Conservation (phyloP, 2,329 filamentous ascomycete genomes). For the Trichoderma sp. region DNA sequence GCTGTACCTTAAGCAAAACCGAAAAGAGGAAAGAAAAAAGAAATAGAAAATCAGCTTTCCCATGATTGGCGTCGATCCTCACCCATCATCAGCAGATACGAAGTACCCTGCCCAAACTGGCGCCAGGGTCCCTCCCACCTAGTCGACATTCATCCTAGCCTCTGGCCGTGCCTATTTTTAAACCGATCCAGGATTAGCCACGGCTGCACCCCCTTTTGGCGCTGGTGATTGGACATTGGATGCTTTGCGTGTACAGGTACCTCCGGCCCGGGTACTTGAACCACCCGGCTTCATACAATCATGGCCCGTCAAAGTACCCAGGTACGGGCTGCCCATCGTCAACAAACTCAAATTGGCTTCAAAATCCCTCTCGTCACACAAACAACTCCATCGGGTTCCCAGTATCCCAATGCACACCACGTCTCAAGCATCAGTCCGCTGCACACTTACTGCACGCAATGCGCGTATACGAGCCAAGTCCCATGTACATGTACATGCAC, state of each 20-base stretch:
- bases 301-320: not conserved
- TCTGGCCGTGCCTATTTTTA: constrained; percentile 17
- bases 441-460: not conserved
- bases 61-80: constrained; percentile 16
- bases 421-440: not conserved
- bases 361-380: not conserved
- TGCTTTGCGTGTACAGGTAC: not conserved
- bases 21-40: not conserved
- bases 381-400: not conserved
- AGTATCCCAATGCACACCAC: not conserved
- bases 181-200: not conserved
- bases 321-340: not conserved
- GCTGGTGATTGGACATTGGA: constrained; percentile 4
- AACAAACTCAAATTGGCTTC: not conserved
- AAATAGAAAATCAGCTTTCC: not conserved
- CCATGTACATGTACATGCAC: not conserved
- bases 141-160: constrained; percentile 1
- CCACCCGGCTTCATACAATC: not conserved
- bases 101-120: constrained; percentile 13
- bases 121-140: not conserved
- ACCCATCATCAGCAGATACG: constrained; percentile 19
- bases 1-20: not conserved
- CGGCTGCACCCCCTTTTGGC: not conserved
- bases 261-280: not conserved
- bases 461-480: not conserved